phyloP scores from a whole-genome alignment of 768 basidiomycete genomes.

The Trametes maxima region DNA sequence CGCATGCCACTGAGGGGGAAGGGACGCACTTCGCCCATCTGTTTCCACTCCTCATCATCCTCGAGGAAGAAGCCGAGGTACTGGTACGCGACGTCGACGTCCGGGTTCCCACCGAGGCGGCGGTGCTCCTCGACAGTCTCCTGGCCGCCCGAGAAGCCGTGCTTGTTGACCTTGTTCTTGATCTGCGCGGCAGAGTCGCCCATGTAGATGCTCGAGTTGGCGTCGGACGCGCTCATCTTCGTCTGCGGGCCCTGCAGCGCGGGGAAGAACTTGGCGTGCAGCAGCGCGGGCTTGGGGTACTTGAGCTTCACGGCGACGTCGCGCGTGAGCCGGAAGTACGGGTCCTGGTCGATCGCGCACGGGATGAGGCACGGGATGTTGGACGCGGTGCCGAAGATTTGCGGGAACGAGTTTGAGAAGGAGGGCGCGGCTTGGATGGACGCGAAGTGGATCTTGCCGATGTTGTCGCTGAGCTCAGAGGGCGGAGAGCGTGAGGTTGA shows the following conservation, averaged over 20 bases:
- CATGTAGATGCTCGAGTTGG: conserved; percentile 95
- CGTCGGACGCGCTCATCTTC: conserved; percentile 98
- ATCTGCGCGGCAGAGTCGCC: conserved; percentile 90
- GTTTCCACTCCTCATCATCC: conserved; percentile 85
- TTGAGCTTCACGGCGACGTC: conserved; percentile 94
- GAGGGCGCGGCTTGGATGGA: conserved; percentile 94
- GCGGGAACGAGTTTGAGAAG: conserved; percentile 98
- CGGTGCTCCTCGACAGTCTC: conserved; percentile 97
- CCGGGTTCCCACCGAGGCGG: conserved; percentile 84
- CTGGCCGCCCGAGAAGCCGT: conserved; percentile 94
- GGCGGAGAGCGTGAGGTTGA: neutral
- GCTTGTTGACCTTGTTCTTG: conserved; percentile 95
- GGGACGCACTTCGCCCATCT: conserved; percentile 67
- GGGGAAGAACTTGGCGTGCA: conserved; percentile 98
- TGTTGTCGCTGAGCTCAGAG: conserved; percentile 74
- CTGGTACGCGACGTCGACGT: conserved; percentile 95
- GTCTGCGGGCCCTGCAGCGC: conserved; percentile 97
- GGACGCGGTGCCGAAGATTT: conserved; percentile 84
- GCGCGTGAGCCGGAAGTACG: conserved; percentile 96
- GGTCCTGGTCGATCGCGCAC: conserved; percentile 97
- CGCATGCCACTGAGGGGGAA: neutral
- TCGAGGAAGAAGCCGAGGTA: conserved; percentile 95
- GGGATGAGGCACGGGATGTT: conserved; percentile 94
- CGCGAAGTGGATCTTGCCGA: conserved; percentile 96
- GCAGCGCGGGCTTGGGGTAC: conserved; percentile 90